Base-by-base conservation (phyloP, 1,139 yeast genomes). In the Taphrina flavorubra region DNA sequence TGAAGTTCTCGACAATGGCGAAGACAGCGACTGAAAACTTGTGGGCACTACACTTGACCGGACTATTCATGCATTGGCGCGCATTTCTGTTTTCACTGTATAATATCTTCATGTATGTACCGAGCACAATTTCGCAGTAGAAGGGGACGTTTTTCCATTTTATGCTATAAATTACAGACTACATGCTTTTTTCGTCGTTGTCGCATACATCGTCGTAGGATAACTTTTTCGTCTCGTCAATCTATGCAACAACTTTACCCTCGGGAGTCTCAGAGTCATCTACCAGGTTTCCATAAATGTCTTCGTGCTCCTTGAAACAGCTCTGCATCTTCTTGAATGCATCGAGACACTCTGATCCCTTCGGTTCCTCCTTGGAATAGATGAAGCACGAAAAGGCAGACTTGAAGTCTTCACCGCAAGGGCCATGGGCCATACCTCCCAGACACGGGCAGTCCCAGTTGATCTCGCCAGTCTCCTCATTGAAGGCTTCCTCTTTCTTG, bases 361-460 rank as follows among this genome's bases (percentile, higher is more conserved):
- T 94, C 76, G 98, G 98, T 77, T 94, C 99, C 69, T 90, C 88
- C 77, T 89, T 92, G 13, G 98, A 92, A 82, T 89, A 92, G 51
- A 95, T 94, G 77, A 95, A 95, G 79, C 99, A 95, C 10, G 97
- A 85, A 78, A 95, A 95, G 0, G 99, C 98, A 70, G 86, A 94
- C 82, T 94, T 92, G 81, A 90, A 90, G 77, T 90, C 95, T 77
- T 89, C 95, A 70, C 96, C 96, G 80, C 96, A 90, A 71, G 96
- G 95, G 0, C 96, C 96, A 39, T 72, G 71, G 6, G 71, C 72
- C 70, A 69, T 94, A 65, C 99, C 99, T 53, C 99, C 99, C 71
- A 95, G 83, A 80, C 99, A 95, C n/a, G 99, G 97, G 79, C 99
- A 95, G 77, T 95, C 99, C 99, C 99, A 95, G 86, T 95, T 94